Conservation (phyloP, 345 rosid species). For the Sisymbrium irio region DNA sequence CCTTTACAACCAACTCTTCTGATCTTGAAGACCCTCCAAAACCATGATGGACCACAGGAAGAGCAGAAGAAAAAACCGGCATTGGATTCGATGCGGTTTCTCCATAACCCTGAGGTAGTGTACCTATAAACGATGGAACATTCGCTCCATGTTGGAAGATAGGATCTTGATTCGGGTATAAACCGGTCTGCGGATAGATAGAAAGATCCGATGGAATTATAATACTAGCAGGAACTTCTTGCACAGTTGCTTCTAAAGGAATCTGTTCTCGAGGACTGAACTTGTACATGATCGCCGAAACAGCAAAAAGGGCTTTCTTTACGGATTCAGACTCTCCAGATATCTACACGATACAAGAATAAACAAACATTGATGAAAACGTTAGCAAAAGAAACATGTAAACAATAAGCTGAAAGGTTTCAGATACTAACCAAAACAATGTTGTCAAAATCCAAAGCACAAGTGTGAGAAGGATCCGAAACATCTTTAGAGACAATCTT, state of each 20-base stretch:
- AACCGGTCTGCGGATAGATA: slow-evolving; percentile 64
- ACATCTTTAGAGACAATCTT: slow-evolving; percentile 77
- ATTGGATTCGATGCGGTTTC: slow-evolving; percentile 54
- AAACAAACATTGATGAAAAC: neutral
- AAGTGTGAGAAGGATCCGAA: slow-evolving; percentile 74
- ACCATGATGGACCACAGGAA: slow-evolving; percentile 60
- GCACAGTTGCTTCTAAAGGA: slow-evolving; percentile 69
- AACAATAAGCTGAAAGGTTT: neutral
- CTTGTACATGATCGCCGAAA: slow-evolving; percentile 91
- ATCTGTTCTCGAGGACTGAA: slow-evolving; percentile 80
- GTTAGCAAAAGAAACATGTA: neutral
- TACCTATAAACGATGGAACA: slow-evolving; percentile 59
- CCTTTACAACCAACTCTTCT: slow-evolving; percentile 64
- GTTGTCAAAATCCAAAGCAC: slow-evolving; percentile 95
- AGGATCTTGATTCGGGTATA: slow-evolving; percentile 66
- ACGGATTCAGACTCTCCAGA: slow-evolving; percentile 74
- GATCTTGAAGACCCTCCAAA: slow-evolving; percentile 50
- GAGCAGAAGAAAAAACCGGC: slow-evolving; percentile 67
- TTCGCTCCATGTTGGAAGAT: slow-evolving; percentile 52
- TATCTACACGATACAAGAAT: slow-evolving; percentile 46
- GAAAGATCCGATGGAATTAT: slow-evolving; percentile 88
- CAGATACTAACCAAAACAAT: slow-evolving; percentile 61
- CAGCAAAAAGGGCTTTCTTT: slow-evolving; percentile 76
- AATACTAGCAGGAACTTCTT: slow-evolving; percentile 69
- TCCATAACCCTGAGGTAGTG: slow-evolving; percentile 66